Percentiles rank a stretch among this genome's conserved stretches.
Conservation (phyloP, 192 early-diverging fungal genomes). For the Mortierella hygrophila region DNA sequence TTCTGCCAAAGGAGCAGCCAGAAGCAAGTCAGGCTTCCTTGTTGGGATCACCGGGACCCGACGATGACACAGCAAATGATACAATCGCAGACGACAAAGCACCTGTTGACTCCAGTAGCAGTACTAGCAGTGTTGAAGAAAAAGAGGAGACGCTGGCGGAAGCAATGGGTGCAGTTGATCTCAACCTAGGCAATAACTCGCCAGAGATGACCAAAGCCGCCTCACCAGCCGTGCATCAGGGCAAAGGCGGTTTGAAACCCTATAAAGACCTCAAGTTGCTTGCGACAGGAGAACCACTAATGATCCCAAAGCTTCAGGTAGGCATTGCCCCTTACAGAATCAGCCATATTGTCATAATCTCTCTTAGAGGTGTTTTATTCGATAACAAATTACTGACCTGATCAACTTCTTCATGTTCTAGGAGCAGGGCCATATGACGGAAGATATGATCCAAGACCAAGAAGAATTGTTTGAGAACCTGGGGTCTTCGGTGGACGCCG, state of each 20-base stretch:
- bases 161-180: not conserved
- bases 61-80: not conserved
- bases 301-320: slow-evolving; percentile 78
- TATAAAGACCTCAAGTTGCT: slow-evolving; percentile 58
- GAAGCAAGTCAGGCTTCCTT: not conserved
- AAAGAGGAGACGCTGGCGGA: not conserved
- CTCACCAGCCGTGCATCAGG: not conserved
- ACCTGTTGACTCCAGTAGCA: not conserved
- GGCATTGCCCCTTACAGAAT: not conserved
- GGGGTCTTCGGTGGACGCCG: slow-evolving; percentile 78
- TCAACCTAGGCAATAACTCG: too few relatives aligned
- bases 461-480: slow-evolving; percentile 80
- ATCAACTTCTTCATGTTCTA: slow-evolving; percentile 25
- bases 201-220: not conserved
- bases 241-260: not conserved
- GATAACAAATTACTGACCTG: not conserved
- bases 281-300: slow-evolving; percentile 69
- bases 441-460: slow-evolving; percentile 89
- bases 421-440: slow-evolving; percentile 83
- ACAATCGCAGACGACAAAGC: not conserved
- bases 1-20: not conserved
- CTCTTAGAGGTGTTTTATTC: not conserved
- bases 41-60: not conserved
- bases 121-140: not conserved
- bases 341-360: not conserved